Evolutionary conservation across 768 basidiomycete species (phyloP), one percentile per base, ranked within the genome.

Genomic region (Termitomyces sp.): DNA sequence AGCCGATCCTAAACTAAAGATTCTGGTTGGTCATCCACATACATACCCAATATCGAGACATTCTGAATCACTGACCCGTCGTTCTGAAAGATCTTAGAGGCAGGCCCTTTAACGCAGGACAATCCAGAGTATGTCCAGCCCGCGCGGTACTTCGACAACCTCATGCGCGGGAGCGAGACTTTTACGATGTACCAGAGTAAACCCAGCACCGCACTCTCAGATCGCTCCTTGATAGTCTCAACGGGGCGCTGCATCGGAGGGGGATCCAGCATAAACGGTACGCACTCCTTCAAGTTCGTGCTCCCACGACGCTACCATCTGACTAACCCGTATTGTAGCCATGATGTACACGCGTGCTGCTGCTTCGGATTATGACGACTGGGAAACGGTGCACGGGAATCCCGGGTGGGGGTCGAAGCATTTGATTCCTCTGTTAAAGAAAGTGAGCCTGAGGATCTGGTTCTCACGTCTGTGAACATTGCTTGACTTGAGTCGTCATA

Each of bases 341-440:
- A 76, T 76, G 68, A 75, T 83, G 76, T 89, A 88, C 64, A 82
- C 79, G 0, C 80, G 88, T 24, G 81, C 84, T 3, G 70, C 82
- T 4, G 81, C 84, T 2, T 87, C 86, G 0, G 88, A 90, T 66
- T 88, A 83, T 55, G 85, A 90, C 62, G 83, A 83, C 54, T 88
- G 87, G 88, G 80, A 82, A 66, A 72, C 60, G 1, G 68, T 75
- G 2, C 70, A 82, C 33, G 76, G 75, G 3, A 87, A 88, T 65
- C 70, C 78, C 0, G 88, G 87, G 1, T 90, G 88, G 88, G 77
- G 84, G 6, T 82, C 84, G 0, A 73, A 77, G 42, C 75, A 83
- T 38, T 65, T 90, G 5, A 79, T 88, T 39, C 86, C 87, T 0
- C 71, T 87, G 11, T 64, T 86, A 32, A 81, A 74, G 62, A 87